Percentiles rank a stretch among this genome's conserved stretches.
Evolutionary conservation across 1,139 yeast genomes (phyloP).

Genomic region (Kodamaea suecica): DNA sequence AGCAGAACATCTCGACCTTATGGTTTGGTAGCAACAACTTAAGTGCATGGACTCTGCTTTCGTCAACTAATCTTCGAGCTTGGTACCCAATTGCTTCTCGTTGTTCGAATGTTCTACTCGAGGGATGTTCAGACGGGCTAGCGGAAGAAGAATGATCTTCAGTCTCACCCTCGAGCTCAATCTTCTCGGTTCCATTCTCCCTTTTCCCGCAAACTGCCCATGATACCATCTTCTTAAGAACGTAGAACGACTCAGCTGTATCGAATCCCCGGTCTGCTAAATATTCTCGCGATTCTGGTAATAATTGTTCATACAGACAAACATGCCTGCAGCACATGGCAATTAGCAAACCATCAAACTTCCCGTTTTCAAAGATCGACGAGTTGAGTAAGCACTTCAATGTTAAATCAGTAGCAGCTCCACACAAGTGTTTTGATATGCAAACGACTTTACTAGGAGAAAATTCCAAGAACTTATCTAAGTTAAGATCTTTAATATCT

Average conservation of each 20-base stretch:
- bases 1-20: slow-evolving; percentile 52
- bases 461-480: slow-evolving; percentile 45
- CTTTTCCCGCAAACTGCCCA: slow-evolving; percentile 82
- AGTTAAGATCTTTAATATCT: slow-evolving; percentile 73
- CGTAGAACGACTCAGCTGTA: slow-evolving; percentile 44
- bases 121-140: slow-evolving; percentile 1
- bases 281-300: slow-evolving; percentile 47
- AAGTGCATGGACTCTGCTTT: slow-evolving; percentile 48
- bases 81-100: slow-evolving; percentile 58
- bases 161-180: slow-evolving; percentile 9
- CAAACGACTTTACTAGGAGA: slow-evolving; percentile 42
- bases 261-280: slow-evolving; percentile 34
- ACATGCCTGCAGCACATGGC: slow-evolving; percentile 96
- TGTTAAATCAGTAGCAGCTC: slow-evolving; percentile 89
- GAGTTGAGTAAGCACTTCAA: slow-evolving; percentile 61
- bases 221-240: slow-evolving; percentile 64
- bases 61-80: slow-evolving; percentile 72
- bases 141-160: slow-evolving; percentile 1
- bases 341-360: slow-evolving; percentile 58
- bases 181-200: slow-evolving; percentile 31
- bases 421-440: slow-evolving; percentile 86
- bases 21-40: slow-evolving; percentile 27
- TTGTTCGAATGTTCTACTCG: slow-evolving; percentile 33
- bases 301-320: slow-evolving; percentile 55
- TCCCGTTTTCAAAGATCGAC: slow-evolving; percentile 13